These are phyloP conservation scores for Fusarium beomiforme DNA, from an alignment of 2,329 filamentous ascomycete genomes.

Conservation along the genomic window DNA sequence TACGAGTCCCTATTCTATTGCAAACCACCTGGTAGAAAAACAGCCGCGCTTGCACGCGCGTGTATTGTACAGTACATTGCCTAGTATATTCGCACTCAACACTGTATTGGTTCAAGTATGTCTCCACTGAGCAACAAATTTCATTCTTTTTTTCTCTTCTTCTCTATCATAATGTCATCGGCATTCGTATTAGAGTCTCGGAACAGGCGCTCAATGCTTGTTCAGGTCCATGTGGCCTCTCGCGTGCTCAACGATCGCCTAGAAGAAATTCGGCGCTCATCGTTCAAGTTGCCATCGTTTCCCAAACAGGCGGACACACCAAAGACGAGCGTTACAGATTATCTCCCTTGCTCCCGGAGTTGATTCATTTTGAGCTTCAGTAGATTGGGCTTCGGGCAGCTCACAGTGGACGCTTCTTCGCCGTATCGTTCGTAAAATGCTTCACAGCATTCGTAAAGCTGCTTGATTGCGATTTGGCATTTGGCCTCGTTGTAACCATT, in stretches of 20 bases:
- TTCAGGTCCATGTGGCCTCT: conserved; percentile 85
- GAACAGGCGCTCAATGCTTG: conserved; percentile 92
- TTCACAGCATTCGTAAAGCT: conserved; percentile 93
- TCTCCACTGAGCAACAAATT: conserved; percentile 43
- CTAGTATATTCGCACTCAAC: not conserved
- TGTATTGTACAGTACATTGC: conserved; percentile 15
- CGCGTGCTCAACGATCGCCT: conserved; percentile 98
- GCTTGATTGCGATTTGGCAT: conserved; percentile 81
- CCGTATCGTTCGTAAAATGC: conserved; percentile 85
- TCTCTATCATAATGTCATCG: conserved; percentile 77
- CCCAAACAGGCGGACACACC: conserved; percentile 55
- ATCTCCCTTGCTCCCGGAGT: conserved; percentile 55
- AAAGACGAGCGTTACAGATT: conserved; percentile 60
- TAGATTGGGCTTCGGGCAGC: conserved; percentile 85
- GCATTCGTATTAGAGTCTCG: conserved; percentile 99
- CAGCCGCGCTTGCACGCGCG: conserved; percentile 28
- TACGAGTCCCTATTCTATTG: no score
- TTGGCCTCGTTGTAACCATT: conserved; percentile 88
- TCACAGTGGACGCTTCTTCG: conserved; percentile 77
- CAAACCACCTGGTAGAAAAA: no score
- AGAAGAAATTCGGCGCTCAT: conserved; percentile 80
- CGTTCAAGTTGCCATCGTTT: conserved; percentile 74
- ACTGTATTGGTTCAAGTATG: conserved; percentile 41
- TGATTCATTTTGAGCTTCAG: conserved; percentile 89
- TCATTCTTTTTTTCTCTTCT: conserved; percentile 46